Evolutionary conservation across 495 filamentous ascomycete genomes (phyloP).

Genomic region (Penicillium soppii): DNA sequence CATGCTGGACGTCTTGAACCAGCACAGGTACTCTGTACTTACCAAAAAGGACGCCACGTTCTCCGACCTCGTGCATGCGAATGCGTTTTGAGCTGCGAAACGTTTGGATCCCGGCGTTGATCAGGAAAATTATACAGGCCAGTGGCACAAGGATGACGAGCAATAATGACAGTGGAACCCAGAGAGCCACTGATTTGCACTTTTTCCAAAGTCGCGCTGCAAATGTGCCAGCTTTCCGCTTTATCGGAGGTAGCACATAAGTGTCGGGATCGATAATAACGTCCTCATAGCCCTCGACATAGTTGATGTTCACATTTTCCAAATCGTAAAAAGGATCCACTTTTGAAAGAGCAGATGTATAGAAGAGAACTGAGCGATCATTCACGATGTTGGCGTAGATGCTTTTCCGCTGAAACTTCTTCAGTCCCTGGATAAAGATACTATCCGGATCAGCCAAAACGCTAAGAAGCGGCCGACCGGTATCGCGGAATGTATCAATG

Average conservation of each 20-base stretch:
- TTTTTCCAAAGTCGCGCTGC: constrained; percentile 25
- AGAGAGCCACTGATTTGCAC: constrained; percentile 29
- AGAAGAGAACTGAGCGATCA: constrained; percentile 76
- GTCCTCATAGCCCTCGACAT: constrained; percentile 68
- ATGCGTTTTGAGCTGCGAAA: constrained; percentile 71
- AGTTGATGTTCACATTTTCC: constrained; percentile 65
- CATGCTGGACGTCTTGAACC: constrained; percentile 66
- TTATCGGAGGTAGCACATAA: constrained; percentile 51
- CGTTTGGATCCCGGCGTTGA: constrained; percentile 75
- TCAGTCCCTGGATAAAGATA: constrained; percentile 81
- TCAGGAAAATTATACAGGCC: constrained; percentile 63
- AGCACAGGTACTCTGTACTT: constrained; percentile 76
- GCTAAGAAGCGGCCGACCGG: constrained; percentile 72
- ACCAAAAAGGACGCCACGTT: constrained; percentile 59
- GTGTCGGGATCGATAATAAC: constrained; percentile 70
- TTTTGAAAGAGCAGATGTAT: constrained; percentile 73
- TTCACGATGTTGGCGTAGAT: constrained; percentile 86
- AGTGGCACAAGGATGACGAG: constrained; percentile 67
- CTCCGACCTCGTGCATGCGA: constrained; percentile 68
- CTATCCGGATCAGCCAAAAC: constrained; percentile 80
- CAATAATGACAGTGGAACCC: constrained; percentile 58
- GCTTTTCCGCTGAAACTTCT: constrained; percentile 66
- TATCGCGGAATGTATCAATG: constrained; percentile 81
- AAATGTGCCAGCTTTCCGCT: constrained; percentile 34
- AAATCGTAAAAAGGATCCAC: constrained; percentile 72